phyloP scores from a whole-genome alignment of 2,329 filamentous ascomycete genomes.

The Elsinoe arachidis region DNA sequence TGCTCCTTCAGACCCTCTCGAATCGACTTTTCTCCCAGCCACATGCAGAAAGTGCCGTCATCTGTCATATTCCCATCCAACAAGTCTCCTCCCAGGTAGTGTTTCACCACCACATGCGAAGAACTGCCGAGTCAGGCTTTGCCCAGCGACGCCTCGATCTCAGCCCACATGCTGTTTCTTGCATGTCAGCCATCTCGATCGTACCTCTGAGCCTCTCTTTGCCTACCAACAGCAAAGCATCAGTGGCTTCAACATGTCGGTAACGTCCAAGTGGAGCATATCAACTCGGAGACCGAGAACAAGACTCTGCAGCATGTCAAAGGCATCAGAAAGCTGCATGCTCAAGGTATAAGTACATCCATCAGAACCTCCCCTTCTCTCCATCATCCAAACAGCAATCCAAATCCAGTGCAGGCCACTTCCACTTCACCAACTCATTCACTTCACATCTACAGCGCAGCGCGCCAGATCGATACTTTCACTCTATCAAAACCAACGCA shows the following conservation, averaged over 20 bases:
- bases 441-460: not conserved
- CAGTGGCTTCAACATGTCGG: not conserved
- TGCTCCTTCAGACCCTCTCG: not conserved
- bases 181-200: not conserved
- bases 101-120: not conserved
- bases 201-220: not conserved
- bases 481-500: not conserved
- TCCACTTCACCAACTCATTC: not conserved
- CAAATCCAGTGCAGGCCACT: slow-evolving; percentile 1
- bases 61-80: not conserved
- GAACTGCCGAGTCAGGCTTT: not conserved
- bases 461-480: not conserved
- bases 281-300: slow-evolving; percentile 2
- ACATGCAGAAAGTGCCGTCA: not conserved
- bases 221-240: not conserved
- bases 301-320: not conserved
- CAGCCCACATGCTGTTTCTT: not conserved
- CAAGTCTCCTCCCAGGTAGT: not conserved
- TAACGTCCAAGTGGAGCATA: not conserved
- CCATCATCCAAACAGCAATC: not conserved
- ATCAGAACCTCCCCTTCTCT: not conserved
- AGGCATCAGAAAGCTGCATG: not conserved
- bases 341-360: not conserved
- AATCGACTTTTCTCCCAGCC: not conserved
- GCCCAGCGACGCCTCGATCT: not conserved